Base-by-base conservation (phyloP, 2,329 filamentous ascomycete species). In the Trichoderma pleuroti region DNA sequence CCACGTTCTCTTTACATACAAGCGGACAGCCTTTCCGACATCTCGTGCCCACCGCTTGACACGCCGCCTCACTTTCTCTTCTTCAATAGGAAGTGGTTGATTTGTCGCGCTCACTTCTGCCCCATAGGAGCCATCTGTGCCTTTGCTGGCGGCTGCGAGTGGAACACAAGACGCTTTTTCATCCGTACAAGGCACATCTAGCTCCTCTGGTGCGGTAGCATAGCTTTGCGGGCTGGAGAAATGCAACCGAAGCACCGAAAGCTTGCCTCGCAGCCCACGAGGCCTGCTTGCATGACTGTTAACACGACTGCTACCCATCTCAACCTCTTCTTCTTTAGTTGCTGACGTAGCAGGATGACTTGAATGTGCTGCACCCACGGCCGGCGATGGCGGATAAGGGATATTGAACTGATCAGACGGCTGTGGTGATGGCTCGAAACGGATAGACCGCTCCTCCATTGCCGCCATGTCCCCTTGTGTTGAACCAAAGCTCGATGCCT, bases 351-450 rank as follows among this genome's bases (percentile, higher is more conserved):
- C 62, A 49, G 68, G 71, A 28, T 71, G 70, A 14, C 64, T 57
- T 21, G 70, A 68, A 10, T 63, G 71, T 60, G 52, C 72, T 52
- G 74, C 71, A 5, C 56, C 71, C 60, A 69, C 62, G 6, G 69
- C 70, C 12, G 72, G 70, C 2, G 77, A 76, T 4, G 75, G 74
- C 8, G 79, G 79, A 68, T 79, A 80, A 14, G 76, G 70, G 66
- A 82, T 78, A 56, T 80, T 79, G 67, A 81, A 81, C 52, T 79
- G 80, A 30, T 81, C 78, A 14, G 79, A 80, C 26, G 74, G 62
- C 46, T 74, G 74, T 8, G 73, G 71, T 2, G 75, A 76, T 42
- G 64, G 70, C 18, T 74, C 68, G n/a, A 36, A 52, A 3, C 54
- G 54, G 4, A 16, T 28, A 26, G 36, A 21, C 8, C 36, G 49